phyloP scores from a whole-genome alignment of 352 stramenopile genomes.

The Phytophthora pistaciae region DNA sequence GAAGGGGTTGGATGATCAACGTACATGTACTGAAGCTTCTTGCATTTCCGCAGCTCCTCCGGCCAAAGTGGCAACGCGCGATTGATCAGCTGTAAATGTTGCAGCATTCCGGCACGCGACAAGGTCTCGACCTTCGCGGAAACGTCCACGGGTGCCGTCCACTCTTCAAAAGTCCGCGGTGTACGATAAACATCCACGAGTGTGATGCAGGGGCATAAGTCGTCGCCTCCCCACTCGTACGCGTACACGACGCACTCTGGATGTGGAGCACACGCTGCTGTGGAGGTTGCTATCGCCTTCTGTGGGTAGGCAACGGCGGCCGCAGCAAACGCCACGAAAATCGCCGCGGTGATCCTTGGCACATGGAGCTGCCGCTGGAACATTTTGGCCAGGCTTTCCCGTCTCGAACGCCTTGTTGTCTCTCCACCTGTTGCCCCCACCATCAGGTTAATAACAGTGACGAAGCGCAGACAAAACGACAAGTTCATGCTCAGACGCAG shows the following conservation, averaged over 20 bases:
- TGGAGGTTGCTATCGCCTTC: not conserved
- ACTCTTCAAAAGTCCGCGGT: slow-evolving; percentile 13
- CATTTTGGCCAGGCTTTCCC: slow-evolving; percentile 11
- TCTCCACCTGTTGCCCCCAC: slow-evolving; percentile 7
- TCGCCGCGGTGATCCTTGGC: slow-evolving; percentile 11
- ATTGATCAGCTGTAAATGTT: slow-evolving; percentile 51
- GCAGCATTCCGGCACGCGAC: slow-evolving; percentile 35
- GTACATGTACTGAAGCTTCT: slow-evolving; percentile 45
- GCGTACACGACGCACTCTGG: slow-evolving; percentile 29
- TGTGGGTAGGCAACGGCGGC: slow-evolving; percentile 16
- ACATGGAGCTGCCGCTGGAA: slow-evolving; percentile 10
- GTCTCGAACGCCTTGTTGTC: slow-evolving; percentile 6
- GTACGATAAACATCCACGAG: slow-evolving; percentile 10
- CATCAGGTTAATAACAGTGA: slow-evolving; percentile 27
- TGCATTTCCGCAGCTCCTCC: slow-evolving; percentile 29
- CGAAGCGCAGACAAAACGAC: slow-evolving; percentile 40
- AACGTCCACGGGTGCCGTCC: slow-evolving; percentile 16
- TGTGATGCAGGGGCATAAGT: slow-evolving; percentile 11
- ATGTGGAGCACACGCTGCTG: slow-evolving; percentile 3
- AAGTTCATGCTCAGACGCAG: slow-evolving; percentile 41
- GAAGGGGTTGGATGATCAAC: not conserved
- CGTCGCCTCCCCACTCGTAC: slow-evolving; percentile 5
- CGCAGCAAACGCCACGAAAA: slow-evolving; percentile 13
- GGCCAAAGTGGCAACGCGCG: slow-evolving; percentile 24
- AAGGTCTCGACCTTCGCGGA: slow-evolving; percentile 26